These are phyloP conservation scores for Urochloa ruziziensis DNA, from an alignment of 176 grass and related monocot species.

Conservation along the genomic window DNA sequence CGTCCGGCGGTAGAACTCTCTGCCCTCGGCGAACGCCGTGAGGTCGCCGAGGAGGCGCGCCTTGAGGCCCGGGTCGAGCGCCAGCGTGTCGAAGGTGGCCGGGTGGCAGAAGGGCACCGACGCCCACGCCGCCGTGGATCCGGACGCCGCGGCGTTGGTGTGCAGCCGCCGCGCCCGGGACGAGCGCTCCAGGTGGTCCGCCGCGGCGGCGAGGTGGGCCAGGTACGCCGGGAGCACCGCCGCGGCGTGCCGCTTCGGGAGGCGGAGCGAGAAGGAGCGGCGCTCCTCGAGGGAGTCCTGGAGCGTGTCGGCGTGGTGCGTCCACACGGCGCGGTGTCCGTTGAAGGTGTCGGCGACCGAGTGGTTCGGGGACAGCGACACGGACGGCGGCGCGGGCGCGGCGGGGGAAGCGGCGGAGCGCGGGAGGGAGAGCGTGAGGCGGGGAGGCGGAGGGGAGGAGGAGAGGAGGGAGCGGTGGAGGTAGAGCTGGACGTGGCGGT, in stretches of 20 bases:
- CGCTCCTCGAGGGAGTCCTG: slow-evolving; percentile 96
- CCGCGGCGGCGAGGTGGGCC: slow-evolving; percentile 56
- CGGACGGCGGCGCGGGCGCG: slow-evolving; percentile 22
- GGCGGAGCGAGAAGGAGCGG: slow-evolving; percentile 77
- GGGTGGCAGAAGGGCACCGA: slow-evolving; percentile 88
- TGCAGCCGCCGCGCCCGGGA: slow-evolving; percentile 70
- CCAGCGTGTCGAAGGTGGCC: slow-evolving; percentile 86
- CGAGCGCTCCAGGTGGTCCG: slow-evolving; percentile 73
- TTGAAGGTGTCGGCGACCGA: slow-evolving; percentile 69
- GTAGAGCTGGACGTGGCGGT: slow-evolving; percentile 64
- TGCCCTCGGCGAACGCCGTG: slow-evolving; percentile 58
- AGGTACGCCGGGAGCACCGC: slow-evolving; percentile 71
- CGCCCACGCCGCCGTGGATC: slow-evolving; percentile 52
- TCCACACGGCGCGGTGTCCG: slow-evolving; percentile 81
- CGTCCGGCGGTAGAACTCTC: slow-evolving; percentile 81
- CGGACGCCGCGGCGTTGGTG: slow-evolving; percentile 60
- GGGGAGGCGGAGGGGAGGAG: slow-evolving; percentile 54
- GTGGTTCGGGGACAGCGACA: slow-evolving; percentile 93
- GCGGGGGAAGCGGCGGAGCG: slow-evolving; percentile 10
- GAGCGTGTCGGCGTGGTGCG: slow-evolving; percentile 83
- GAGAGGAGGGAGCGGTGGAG: slow-evolving; percentile 83
- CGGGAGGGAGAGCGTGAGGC: slow-evolving; percentile 74
- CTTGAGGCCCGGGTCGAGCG: slow-evolving; percentile 71
- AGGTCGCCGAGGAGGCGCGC: slow-evolving; percentile 66
- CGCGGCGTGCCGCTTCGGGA: slow-evolving; percentile 79